Percentiles rank a stretch among this genome's conserved stretches.
phyloP scores from a whole-genome alignment of 1,284 basidiomycete genomes.

The Thecaphora thlaspeos region DNA sequence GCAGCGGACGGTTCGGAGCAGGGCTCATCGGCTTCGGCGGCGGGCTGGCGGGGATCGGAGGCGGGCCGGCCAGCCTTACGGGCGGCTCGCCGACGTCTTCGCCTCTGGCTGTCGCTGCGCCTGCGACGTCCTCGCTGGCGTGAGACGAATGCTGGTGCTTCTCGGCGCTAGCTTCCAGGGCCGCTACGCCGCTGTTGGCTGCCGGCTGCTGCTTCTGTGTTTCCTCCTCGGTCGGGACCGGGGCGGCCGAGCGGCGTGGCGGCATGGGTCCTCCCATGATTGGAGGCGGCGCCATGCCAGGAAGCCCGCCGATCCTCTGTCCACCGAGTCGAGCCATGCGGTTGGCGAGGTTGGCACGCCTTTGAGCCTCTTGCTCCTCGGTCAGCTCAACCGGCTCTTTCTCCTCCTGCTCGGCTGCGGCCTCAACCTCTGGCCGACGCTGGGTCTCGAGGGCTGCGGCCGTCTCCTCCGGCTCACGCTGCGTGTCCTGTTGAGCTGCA shows the following conservation, averaged over 20 bases:
- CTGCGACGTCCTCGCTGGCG: too few relatives aligned
- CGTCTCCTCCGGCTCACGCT: too few relatives aligned
- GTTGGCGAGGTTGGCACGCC: constrained; percentile 45
- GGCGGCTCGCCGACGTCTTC: constrained; percentile 52
- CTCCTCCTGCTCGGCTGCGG: neutral
- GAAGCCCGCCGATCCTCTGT: constrained; percentile 43
- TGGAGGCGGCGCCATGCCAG: constrained; percentile 66
- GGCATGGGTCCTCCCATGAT: constrained; percentile 59
- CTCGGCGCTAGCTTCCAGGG: too few relatives aligned
- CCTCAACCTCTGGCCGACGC: neutral
- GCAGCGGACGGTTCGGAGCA: constrained; percentile 10
- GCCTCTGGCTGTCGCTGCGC: constrained; percentile 47
- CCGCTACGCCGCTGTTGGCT: too few relatives aligned
- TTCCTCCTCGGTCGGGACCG: constrained; percentile 38
- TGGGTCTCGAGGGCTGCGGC: too few relatives aligned
- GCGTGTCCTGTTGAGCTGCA: too few relatives aligned
- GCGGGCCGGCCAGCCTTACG: constrained; percentile 13
- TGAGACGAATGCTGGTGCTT: too few relatives aligned
- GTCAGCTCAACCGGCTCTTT: constrained; percentile 27
- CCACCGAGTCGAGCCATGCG: constrained; percentile 55
- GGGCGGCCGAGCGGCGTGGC: constrained; percentile 62
- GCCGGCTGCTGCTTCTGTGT: too few relatives aligned
- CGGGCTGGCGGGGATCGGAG: constrained; percentile 17
- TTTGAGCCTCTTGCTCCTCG: constrained; percentile 44
- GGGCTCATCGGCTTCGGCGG: constrained; percentile 25